Evolutionary conservation across 345 rosid species (phyloP).

Genomic region (Brassica cretica): DNA sequence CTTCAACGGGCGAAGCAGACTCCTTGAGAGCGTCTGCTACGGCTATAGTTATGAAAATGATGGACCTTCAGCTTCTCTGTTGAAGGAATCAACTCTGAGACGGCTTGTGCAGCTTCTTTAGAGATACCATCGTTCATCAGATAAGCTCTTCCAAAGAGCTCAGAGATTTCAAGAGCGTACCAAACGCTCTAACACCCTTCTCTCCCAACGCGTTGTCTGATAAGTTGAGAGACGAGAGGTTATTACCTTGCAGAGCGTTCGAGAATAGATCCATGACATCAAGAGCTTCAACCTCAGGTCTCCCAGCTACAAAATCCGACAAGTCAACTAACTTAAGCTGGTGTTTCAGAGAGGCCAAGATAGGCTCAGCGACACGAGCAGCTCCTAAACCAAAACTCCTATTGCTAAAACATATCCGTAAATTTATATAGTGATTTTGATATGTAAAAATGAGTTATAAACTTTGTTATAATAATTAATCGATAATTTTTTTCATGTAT

Average conservation of each 20-base stretch:
- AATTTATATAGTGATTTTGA: too few species aligned
- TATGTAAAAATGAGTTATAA: too few species aligned
- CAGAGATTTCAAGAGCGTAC: constrained; percentile 68
- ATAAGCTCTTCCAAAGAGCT: constrained; percentile 77
- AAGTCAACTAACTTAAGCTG: constrained; percentile 87
- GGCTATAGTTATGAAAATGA: constrained; percentile 75
- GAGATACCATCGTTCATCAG: constrained; percentile 92
- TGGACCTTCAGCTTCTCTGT: constrained; percentile 74
- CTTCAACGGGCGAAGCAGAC: constrained; percentile 64
- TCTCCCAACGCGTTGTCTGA: constrained; percentile 93
- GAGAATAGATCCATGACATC: constrained; percentile 82
- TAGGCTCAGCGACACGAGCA: constrained; percentile 75
- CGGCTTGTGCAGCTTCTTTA: constrained; percentile 84
- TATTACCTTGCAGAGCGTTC: constrained; percentile 70
- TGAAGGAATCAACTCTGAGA: constrained; percentile 82
- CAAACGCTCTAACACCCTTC: constrained; percentile 89
- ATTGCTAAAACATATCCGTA: too few species aligned
- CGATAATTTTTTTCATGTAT: too few species aligned
- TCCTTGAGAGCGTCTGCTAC: constrained; percentile 64
- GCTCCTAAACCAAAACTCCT: too few species aligned
- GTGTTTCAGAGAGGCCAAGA: constrained; percentile 64
- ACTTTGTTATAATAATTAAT: too few species aligned
- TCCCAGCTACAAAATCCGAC: constrained; percentile 90
- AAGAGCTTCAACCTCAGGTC: constrained; percentile 83
- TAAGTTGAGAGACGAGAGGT: constrained; percentile 66